These are phyloP conservation scores for Alternaria sp. DNA, from an alignment of 2,329 filamentous ascomycete genomes.

Conservation along the genomic window DNA sequence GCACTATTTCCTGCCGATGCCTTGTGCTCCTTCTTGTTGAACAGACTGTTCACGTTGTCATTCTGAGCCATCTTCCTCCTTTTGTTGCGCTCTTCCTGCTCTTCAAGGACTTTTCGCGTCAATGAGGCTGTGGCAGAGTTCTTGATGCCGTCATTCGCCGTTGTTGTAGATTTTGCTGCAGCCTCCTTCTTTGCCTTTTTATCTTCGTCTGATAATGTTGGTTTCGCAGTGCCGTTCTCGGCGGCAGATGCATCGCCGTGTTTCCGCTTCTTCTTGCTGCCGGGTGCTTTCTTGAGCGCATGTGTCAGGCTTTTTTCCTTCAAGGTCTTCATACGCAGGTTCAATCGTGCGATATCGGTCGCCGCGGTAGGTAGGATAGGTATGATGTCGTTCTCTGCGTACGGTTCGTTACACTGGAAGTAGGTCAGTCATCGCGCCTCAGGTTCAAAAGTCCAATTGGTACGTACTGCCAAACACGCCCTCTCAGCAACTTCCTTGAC, in stretches of 20 bases:
- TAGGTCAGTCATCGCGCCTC: conserved; percentile 13
- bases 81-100: conserved; percentile 84
- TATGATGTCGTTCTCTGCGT: conserved; percentile 78
- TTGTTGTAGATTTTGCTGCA: conserved; percentile 8
- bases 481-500: conserved; percentile 79
- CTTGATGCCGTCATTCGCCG: conserved; percentile 71
- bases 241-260: conserved; percentile 40
- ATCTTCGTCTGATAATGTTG: conserved; percentile 28
- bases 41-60: conserved; percentile 57
- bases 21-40: conserved; percentile 49
- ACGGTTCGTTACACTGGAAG: conserved; percentile 73
- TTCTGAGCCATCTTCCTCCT: conserved; percentile 70
- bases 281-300: conserved; percentile 79
- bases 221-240: conserved; percentile 15
- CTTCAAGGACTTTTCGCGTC: conserved; percentile 83
- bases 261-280: conserved; percentile 77
- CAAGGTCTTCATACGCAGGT: conserved; percentile 71
- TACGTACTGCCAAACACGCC: conserved; percentile 62
- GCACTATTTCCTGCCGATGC: conserved; percentile 49
- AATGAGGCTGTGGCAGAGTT: conserved; percentile 84
- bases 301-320: conserved; percentile 78
- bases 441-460: not conserved
- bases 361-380: conserved; percentile 76
- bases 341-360: conserved; percentile 72
- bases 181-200: conserved; percentile 25